These are phyloP conservation scores for Brassica carinata DNA, from an alignment of 345 rosid species.

Conservation along the genomic window DNA sequence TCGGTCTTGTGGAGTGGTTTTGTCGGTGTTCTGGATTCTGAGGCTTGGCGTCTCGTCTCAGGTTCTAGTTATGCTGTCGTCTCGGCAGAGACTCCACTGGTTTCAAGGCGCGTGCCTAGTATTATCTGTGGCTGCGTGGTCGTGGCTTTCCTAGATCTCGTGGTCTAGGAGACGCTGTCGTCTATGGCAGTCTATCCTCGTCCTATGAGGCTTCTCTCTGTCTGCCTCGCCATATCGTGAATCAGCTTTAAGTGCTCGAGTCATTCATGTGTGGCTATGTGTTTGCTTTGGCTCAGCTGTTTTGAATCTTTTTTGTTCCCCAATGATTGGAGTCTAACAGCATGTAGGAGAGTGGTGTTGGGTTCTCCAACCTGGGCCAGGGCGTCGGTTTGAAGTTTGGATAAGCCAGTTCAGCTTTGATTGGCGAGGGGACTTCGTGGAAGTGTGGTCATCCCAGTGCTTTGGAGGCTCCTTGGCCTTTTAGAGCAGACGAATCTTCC, in stretches of 20 bases:
- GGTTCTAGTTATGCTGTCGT: too few species aligned
- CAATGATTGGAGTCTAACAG: not conserved
- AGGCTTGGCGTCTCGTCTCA: too few species aligned
- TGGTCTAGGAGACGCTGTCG: too few species aligned
- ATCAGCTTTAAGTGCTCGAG: not conserved
- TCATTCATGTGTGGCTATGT: not conserved
- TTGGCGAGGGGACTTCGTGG: not conserved
- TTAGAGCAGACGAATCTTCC: not conserved
- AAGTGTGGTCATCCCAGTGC: not conserved
- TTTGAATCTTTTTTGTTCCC: not conserved
- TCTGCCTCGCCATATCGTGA: not conserved
- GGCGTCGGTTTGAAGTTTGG: not conserved
- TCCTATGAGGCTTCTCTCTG: not conserved
- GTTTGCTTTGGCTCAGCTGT: not conserved
- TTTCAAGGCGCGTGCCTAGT: too few species aligned
- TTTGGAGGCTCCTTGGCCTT: not conserved
- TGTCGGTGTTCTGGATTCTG: too few species aligned
- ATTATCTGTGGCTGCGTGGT: too few species aligned
- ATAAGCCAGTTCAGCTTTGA: too few species aligned
- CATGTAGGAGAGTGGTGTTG: not conserved
- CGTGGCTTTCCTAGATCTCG: too few species aligned
- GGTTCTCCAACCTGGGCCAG: not conserved
- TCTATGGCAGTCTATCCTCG: not conserved
- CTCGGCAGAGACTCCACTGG: too few species aligned
- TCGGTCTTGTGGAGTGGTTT: too few species aligned